phyloP scores from a whole-genome alignment of 2,329 filamentous ascomycete species.

The Fusarium succisae region DNA sequence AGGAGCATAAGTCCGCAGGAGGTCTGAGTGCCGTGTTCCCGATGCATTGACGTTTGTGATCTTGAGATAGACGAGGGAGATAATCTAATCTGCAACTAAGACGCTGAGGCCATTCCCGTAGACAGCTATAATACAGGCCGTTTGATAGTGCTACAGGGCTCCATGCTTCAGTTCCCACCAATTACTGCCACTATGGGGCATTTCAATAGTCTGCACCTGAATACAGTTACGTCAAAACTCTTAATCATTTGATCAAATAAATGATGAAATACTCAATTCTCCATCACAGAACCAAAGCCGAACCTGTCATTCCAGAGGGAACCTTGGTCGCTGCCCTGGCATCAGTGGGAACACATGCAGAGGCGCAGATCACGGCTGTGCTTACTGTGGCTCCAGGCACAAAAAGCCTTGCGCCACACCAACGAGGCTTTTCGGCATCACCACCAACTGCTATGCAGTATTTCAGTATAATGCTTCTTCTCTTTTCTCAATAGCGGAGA shows the following conservation, averaged over 20 bases:
- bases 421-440: slow-evolving; percentile 28
- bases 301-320: neutral
- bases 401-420: slow-evolving; percentile 17
- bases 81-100: neutral
- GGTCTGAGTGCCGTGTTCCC: slow-evolving; percentile 6
- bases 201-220: neutral
- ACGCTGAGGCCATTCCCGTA: neutral
- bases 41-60: slow-evolving; percentile 3
- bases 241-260: neutral
- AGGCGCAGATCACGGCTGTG: slow-evolving; percentile 32
- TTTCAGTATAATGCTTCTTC: neutral
- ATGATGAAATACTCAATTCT: neutral
- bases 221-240: neutral
- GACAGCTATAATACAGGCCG: neutral
- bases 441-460: slow-evolving; percentile 3
- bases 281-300: neutral
- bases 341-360: slow-evolving; percentile 17
- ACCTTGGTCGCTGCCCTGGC: neutral
- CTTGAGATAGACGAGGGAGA: neutral
- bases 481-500: neutral
- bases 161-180: neutral
- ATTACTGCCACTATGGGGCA: neutral
- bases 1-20: neutral
- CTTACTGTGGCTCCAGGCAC: slow-evolving; percentile 22
- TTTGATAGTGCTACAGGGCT: neutral